These are phyloP conservation scores for Coniochaeta hoffmannii DNA, from an alignment of 2,329 filamentous ascomycete genomes.

Conservation along the genomic window DNA sequence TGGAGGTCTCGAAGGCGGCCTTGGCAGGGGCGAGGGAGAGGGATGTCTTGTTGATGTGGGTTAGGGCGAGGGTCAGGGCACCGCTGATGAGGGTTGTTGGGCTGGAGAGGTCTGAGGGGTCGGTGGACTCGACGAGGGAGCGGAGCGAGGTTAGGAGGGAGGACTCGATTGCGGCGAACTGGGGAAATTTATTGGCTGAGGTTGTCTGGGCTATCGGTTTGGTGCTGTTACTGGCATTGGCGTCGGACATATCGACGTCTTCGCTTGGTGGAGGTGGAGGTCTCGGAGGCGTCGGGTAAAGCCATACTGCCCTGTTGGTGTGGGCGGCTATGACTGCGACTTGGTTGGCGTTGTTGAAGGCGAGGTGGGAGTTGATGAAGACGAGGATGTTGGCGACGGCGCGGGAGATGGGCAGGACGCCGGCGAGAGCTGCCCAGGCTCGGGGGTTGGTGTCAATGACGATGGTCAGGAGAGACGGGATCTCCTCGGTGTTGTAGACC, in stretches of 20 bases:
- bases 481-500: conserved; percentile 43
- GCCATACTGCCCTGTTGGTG: conserved; percentile 76
- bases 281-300: conserved; percentile 60
- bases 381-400: conserved; percentile 85
- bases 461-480: conserved; percentile 80
- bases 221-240: conserved; percentile 15
- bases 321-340: conserved; percentile 90
- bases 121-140: conserved; percentile 64
- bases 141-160: conserved; percentile 69
- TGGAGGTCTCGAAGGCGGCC: conserved; percentile 23
- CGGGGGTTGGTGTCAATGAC: conserved; percentile 95
- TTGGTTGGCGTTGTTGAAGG: conserved; percentile 88
- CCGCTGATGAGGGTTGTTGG: conserved; percentile 85
- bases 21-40: conserved; percentile 56
- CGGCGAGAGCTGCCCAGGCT: conserved; percentile 71
- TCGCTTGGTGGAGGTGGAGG: conserved; percentile 13
- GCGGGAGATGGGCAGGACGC: conserved; percentile 70
- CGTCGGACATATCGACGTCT: conserved; percentile 51
- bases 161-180: conserved; percentile 80
- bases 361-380: conserved; percentile 94
- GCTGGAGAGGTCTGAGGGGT: conserved; percentile 55
- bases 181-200: conserved; percentile 83
- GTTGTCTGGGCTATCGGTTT: conserved; percentile 16
- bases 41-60: conserved; percentile 80
- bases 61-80: conserved; percentile 80